Evolutionary conservation across 2,329 filamentous ascomycete species (phyloP), one percentile per base, ranked within the genome.

Genomic region (Ophiostoma montium): DNA sequence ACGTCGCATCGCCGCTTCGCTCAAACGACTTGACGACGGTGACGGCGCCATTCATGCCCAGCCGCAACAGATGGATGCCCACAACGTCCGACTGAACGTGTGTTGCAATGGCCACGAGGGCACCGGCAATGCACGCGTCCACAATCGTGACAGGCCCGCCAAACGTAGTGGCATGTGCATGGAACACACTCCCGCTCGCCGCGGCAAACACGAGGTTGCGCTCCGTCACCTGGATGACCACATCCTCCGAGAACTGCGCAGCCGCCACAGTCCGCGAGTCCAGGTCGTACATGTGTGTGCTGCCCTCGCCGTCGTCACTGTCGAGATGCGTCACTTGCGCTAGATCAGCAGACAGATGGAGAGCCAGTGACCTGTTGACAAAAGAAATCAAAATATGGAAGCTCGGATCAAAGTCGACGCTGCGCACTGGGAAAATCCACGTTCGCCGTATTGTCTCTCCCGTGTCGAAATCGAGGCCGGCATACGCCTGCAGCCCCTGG

Each of bases 401-500:
- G 1, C 63, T 60, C n/a, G 57, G 52, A 6, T 60, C 57, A n/a
- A 41, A 32, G 9, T 53, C 53, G 8, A 31, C 46, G 1, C 54
- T 42, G 12, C 57, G 54, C 23, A 57, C 56, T 1, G 61, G 62
- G 31, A 81, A 67, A 12, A 71, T 64, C 76, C 78, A 82, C 15
- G 68, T 71, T 44, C 70, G 66, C 46, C 68, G 71, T 31, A 77
- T 68, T 2, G 68, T 66, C 7, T 66, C 65, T 8, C 64, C 65
- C 39, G 69, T 72, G 19, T 75, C 71, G 11, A 79, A 65, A 19
- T 78, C 73, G 5, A 78, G 57, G 1, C 75, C 78, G 55, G 86
- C 76, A 50, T 74, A 77, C 16, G 82, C 85, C 57, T 84, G 77
- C 27, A 86, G 65, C 4, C 86, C 85, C 61, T 78, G 70, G 53